Base-by-base conservation (phyloP, 768 basidiomycete genomes). In the Trametes coccinea region DNA sequence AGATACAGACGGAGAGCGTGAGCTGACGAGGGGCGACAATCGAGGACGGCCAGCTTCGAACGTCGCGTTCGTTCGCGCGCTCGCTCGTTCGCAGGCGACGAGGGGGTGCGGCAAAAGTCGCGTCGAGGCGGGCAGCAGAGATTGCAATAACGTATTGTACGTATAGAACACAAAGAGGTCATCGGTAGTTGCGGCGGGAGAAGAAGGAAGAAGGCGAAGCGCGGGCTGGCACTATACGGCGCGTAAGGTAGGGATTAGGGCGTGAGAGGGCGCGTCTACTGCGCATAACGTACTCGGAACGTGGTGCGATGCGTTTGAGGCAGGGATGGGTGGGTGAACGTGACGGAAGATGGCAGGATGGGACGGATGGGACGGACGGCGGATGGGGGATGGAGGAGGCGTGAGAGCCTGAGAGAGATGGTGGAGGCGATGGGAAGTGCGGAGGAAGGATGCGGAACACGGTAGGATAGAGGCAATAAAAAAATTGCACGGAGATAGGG, bases 401-500 rank as follows among this genome's bases (percentile, higher is more conserved):
- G 22, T 6, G 27, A 30, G 47, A 22, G 47, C 47, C 47, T 30
- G 47, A 27, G 47, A 48, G 8, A 22, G 47, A 48, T 48, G 47
- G 47, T 8, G 29, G 29, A 30, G 47, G 47, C 16, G 39, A 53
- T 29, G 52, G 52, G 52, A 29, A 53, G 39, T 17, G 39, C 30
- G 39, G 27, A 27, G 22, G 56, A 57, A 51, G 56, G 40, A 53
- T 59, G 58, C 53, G 47, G 54, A 13, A 14, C 8, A n/a, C 9
- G 41, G 14, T n/a, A 5, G 41, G 41, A 14, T 14, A n/a, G n/a
- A 14, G 41, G 13, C 5, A 57, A 17, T 60, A 56, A 59, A 50
- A 63, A 56, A 63, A 45, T 53, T 58, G 62, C 53, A 34, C 62
- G 62, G 62, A 63, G 58, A 60, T 60, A 44, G 58, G 56, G 52